phyloP scores from a whole-genome alignment of 139 green algal genomes.

The Marvania coccoides region DNA sequence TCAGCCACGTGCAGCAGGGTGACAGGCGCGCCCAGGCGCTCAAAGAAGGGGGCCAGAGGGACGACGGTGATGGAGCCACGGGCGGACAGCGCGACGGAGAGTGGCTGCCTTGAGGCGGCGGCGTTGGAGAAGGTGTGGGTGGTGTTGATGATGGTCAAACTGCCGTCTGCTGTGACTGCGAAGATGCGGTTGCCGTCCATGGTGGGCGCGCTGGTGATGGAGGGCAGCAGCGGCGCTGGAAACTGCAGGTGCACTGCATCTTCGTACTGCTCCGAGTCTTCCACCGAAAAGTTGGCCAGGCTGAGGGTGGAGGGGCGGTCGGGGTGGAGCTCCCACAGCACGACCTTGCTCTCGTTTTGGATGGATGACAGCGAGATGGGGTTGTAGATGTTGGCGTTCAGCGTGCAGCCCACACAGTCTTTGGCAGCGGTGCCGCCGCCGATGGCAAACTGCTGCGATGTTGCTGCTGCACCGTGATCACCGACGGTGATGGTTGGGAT shows the following conservation, averaged over 20 bases:
- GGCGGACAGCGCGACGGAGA: background rate
- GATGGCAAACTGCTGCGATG: too few relatives aligned
- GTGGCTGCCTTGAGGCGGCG: background rate
- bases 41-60: background rate
- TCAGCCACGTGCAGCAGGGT: constrained; percentile 6
- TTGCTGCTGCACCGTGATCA: too few relatives aligned
- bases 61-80: background rate
- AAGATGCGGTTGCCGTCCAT: background rate
- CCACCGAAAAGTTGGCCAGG: constrained; percentile 4
- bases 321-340: constrained; percentile 12
- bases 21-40: background rate
- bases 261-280: background rate
- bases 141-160: constrained; percentile 4
- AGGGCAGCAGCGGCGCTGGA: constrained; percentile 9
- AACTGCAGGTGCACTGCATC: background rate
- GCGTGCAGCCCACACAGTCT: background rate
- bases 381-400: background rate
- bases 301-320: background rate
- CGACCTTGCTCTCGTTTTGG: background rate
- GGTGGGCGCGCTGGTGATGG: background rate
- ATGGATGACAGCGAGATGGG: background rate
- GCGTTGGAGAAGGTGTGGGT: background rate
- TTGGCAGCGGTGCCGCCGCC: too few relatives aligned
- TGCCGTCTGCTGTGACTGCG: constrained; percentile 8
- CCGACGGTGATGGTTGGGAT: too few relatives aligned